Conservation (phyloP, 805 yeast species). For the Suhomyces kilbournensis region DNA sequence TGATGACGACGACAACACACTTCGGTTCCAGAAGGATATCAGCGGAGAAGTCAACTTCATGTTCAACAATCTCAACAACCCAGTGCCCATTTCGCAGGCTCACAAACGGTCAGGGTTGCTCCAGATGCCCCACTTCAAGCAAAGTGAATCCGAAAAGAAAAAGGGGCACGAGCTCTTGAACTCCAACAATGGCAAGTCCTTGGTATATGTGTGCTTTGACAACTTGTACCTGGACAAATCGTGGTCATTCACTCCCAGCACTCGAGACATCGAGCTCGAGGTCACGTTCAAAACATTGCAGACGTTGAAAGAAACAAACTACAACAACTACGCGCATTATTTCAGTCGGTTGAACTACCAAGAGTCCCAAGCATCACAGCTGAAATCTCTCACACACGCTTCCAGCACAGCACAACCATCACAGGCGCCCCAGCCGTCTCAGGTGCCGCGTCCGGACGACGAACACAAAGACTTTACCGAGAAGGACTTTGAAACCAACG, state of each 20-base stretch:
- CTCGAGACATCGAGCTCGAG: conserved; percentile 30
- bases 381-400: background rate
- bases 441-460: background rate
- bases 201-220: conserved; percentile 41
- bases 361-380: background rate
- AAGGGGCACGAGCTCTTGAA: conserved; percentile 15
- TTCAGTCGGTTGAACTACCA: conserved; percentile 20
- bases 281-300: conserved; percentile 36
- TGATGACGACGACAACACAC: conserved; percentile 34
- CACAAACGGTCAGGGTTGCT: conserved; percentile 9
- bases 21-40: conserved; percentile 32
- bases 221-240: conserved; percentile 40
- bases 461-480: conserved; percentile 21
- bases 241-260: conserved; percentile 37
- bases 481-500: conserved; percentile 31
- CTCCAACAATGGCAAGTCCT: conserved; percentile 23
- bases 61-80: conserved; percentile 37
- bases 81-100: conserved; percentile 9
- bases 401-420: background rate
- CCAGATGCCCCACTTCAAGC: conserved; percentile 4
- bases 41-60: conserved; percentile 30
- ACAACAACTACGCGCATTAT: conserved; percentile 33
- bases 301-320: conserved; percentile 34
- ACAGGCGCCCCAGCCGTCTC: background rate
- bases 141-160: conserved; percentile 7